These are phyloP conservation scores for Rasamsonia emersonii DNA, from an alignment of 2,329 filamentous ascomycete genomes.

Conservation along the genomic window DNA sequence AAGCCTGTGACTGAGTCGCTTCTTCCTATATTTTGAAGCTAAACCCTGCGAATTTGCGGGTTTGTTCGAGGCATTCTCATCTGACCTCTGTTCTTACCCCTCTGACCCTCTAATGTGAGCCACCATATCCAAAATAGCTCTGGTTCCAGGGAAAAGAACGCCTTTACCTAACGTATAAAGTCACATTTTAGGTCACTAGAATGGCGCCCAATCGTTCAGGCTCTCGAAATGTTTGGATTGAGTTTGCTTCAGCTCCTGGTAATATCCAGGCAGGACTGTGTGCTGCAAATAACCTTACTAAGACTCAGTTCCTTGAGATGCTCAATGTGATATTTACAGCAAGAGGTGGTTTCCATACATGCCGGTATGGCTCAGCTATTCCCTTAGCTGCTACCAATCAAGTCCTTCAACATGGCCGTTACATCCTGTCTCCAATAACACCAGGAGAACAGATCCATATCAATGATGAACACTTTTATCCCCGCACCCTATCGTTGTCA, in stretches of 20 bases:
- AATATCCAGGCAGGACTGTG: slow-evolving; percentile 1
- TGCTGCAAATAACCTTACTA: slow-evolving; percentile 1
- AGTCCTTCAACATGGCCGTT: not conserved
- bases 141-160: too few species aligned
- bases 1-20: too few species aligned
- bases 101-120: too few species aligned
- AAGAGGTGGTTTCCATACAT: not conserved
- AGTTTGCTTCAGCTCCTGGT: not conserved
- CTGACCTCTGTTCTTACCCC: too few species aligned
- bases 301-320: slow-evolving; percentile 1
- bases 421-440: not conserved
- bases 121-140: too few species aligned
- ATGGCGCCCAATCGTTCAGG: not conserved
- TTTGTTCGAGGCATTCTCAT: too few species aligned
- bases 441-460: not conserved
- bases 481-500: not conserved
- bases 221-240: not conserved
- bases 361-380: not conserved
- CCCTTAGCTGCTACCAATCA: not conserved
- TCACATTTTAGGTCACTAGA: not conserved
- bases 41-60: too few species aligned
- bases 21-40: too few species aligned
- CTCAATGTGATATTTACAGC: not conserved
- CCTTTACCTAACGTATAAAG: too few species aligned
- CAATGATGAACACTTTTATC: not conserved